Conservation (phyloP, 129 eudicot species). For the carrot (Daucus carota) region DH1_v3.0 NC_030381.2:49560501-49561000, state of each 20-base stretch:
- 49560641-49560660: background rate
- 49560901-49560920: background rate
- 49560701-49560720: background rate
- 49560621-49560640: background rate
- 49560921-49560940: background rate
- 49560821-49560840: background rate
- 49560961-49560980: too few relatives aligned
- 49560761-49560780: background rate
- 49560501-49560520: conserved; percentile 93
- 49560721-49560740: background rate
- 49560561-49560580: conserved; percentile 62
- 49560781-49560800: background rate
- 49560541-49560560: conserved; percentile 75
- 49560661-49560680: background rate
- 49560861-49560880: background rate
- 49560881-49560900: background rate
- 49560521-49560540: conserved; percentile 77
- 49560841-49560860: background rate
- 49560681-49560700: background rate
- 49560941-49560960: background rate
- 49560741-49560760: background rate
- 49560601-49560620: background rate
- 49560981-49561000: background rate
- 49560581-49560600: conserved; percentile 72
- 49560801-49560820: background rate